phyloP scores from a whole-genome alignment of 1,284 basidiomycete genomes.

The Somion occarium region DNA sequence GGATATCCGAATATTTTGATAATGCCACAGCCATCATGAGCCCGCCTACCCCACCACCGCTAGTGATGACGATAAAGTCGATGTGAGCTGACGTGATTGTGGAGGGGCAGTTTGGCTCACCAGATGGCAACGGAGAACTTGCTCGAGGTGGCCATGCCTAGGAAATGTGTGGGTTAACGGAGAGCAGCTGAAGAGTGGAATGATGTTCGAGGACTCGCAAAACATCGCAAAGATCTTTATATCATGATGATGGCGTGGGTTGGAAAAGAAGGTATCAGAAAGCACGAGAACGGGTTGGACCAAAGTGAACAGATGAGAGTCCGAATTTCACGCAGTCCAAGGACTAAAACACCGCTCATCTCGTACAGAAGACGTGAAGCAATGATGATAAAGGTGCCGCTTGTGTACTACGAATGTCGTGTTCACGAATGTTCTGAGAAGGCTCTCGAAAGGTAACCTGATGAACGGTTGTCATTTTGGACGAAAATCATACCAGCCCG shows the following conservation, averaged over 20 bases:
- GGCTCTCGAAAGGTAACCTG: no score
- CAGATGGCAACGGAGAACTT: conserved; percentile 26
- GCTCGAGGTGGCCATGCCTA: conserved; percentile 15
- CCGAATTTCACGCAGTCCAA: conserved; percentile 4
- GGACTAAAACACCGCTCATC: not conserved
- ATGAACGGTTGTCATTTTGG: no score
- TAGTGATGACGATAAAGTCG: conserved; percentile 6
- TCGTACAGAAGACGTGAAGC: not conserved
- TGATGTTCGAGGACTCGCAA: not conserved
- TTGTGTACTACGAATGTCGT: no score
- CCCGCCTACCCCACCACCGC: conserved; percentile 37
- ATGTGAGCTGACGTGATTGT: not conserved
- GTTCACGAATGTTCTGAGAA: no score
- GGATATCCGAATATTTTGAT: conserved; percentile 26
- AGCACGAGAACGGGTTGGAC: not conserved
- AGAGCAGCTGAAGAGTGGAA: not conserved
- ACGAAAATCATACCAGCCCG: no score
- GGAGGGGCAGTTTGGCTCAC: conserved; percentile 15
- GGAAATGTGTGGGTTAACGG: not conserved
- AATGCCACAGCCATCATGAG: conserved; percentile 33
- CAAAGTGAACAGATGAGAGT: not conserved
- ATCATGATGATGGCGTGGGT: not conserved
- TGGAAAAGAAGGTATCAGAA: not conserved
- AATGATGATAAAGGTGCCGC: no score
- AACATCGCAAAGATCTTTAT: not conserved